Conservation (phyloP, 2,329 filamentous ascomycete species). For the Colletotrichum acutatum region DNA sequence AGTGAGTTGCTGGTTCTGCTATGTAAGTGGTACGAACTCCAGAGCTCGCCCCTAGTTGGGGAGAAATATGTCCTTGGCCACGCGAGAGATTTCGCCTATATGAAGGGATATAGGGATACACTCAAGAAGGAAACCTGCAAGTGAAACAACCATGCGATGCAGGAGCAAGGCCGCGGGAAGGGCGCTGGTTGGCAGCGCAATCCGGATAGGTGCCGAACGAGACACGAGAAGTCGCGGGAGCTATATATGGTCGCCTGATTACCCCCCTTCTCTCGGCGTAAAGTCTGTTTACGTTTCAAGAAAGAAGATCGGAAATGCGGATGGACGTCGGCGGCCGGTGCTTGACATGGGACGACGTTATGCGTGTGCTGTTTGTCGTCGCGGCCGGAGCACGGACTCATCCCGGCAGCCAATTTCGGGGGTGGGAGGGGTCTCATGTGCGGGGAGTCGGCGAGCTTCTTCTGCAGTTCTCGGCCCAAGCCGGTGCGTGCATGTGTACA, state of each 20-base stretch:
- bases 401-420: not conserved
- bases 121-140: not conserved
- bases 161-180: not conserved
- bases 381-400: conserved; percentile 9
- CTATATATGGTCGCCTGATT: not conserved
- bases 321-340: not conserved
- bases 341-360: conserved; percentile 20
- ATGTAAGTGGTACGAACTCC: not conserved
- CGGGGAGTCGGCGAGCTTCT: not conserved
- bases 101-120: too few species aligned
- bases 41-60: not conserved
- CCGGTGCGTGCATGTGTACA: conserved; percentile 1
- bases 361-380: conserved; percentile 17
- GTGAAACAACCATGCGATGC: not conserved
- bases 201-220: not conserved
- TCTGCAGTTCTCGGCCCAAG: conserved; percentile 17
- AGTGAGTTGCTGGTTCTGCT: not conserved
- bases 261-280: not conserved
- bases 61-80: not conserved
- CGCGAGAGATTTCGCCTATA: not conserved
- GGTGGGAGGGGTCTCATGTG: not conserved
- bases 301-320: conserved; percentile 9
- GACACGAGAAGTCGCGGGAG: conserved; percentile 16
- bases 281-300: conserved; percentile 22
- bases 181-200: not conserved